Percentiles rank a stretch among this genome's conserved stretches.
Evolutionary conservation across 2,329 filamentous ascomycete genomes (phyloP).

Genomic region (Colletotrichum truncatum): DNA sequence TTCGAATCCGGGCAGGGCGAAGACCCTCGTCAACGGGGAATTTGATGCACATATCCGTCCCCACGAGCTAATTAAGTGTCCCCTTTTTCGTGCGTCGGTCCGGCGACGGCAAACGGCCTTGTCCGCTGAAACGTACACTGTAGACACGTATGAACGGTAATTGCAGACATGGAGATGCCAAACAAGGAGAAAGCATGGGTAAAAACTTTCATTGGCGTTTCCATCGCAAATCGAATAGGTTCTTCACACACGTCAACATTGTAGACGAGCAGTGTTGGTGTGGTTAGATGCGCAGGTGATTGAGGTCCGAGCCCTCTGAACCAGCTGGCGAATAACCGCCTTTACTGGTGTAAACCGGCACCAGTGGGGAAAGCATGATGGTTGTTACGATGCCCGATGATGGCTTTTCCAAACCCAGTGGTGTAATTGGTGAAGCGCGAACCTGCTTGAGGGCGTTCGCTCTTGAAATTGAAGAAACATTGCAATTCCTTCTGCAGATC

Average conservation of each 20-base stretch:
- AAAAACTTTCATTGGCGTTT: too few relatives aligned
- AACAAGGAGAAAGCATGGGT: too few relatives aligned
- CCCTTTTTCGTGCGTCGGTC: slow-evolving; percentile 23
- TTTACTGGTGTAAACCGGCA: too few relatives aligned
- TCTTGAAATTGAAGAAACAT: not conserved
- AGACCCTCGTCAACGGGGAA: slow-evolving; percentile 26
- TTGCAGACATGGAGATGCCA: not conserved
- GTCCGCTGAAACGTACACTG: too few relatives aligned
- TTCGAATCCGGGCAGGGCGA: slow-evolving; percentile 9
- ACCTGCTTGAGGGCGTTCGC: not conserved
- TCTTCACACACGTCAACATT: not conserved
- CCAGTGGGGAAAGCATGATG: not conserved
- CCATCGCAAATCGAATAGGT: too few relatives aligned
- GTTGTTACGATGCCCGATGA: not conserved
- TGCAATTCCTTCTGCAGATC: slow-evolving; percentile 7
- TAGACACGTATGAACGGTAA: not conserved
- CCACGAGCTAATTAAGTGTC: slow-evolving; percentile 29
- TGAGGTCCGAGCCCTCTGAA: not conserved
- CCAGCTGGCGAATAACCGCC: too few relatives aligned
- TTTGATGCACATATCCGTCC: slow-evolving; percentile 29
- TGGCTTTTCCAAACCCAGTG: not conserved
- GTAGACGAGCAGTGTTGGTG: not conserved
- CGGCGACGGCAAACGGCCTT: slow-evolving; percentile 14
- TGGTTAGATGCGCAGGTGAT: not conserved
- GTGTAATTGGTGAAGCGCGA: slow-evolving; percentile 3